These are phyloP conservation scores for Xanthoconium separans DNA, from an alignment of 1,284 basidiomycete genomes.

Conservation along the genomic window DNA sequence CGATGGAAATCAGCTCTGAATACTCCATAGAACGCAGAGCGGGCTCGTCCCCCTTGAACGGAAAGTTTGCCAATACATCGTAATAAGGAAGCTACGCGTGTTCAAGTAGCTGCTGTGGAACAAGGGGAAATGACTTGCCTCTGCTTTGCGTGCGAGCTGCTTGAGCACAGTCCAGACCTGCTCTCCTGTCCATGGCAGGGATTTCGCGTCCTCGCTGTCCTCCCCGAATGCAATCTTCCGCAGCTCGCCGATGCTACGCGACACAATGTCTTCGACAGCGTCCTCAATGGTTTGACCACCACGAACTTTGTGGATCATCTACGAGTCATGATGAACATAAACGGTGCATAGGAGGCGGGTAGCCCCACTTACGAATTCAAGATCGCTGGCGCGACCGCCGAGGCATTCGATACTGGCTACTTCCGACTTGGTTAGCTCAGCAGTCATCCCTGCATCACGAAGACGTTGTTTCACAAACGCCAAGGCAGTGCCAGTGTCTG, in stretches of 20 bases:
- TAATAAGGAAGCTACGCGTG: conserved; percentile 72
- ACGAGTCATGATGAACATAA: conserved; percentile 7
- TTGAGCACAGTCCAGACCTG: conserved; percentile 90
- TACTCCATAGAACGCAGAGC: conserved; percentile 86
- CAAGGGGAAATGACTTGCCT: conserved; percentile 47
- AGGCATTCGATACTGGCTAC: conserved; percentile 64
- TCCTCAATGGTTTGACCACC: conserved; percentile 72
- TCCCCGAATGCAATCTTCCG: conserved; percentile 94
- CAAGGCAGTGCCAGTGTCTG: conserved; percentile 78
- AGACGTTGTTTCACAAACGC: conserved; percentile 84
- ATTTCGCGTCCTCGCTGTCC: conserved; percentile 83
- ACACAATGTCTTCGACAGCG: conserved; percentile 88
- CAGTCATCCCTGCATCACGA: conserved; percentile 51
- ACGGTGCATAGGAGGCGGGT: background rate
- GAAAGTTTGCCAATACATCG: conserved; percentile 78
- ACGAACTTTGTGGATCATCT: conserved; percentile 85
- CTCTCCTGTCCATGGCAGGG: conserved; percentile 79
- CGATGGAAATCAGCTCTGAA: conserved; percentile 84
- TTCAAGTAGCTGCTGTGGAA: background rate
- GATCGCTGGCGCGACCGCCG: conserved; percentile 86
- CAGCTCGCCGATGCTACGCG: conserved; percentile 77
- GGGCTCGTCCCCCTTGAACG: conserved; percentile 90
- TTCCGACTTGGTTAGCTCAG: conserved; percentile 55
- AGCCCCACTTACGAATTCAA: conserved; percentile 63
- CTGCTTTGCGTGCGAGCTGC: conserved; percentile 64